Evolutionary conservation across 306 rosid genomes (phyloP).

Genomic region (Astragalus membranaceus): DNA sequence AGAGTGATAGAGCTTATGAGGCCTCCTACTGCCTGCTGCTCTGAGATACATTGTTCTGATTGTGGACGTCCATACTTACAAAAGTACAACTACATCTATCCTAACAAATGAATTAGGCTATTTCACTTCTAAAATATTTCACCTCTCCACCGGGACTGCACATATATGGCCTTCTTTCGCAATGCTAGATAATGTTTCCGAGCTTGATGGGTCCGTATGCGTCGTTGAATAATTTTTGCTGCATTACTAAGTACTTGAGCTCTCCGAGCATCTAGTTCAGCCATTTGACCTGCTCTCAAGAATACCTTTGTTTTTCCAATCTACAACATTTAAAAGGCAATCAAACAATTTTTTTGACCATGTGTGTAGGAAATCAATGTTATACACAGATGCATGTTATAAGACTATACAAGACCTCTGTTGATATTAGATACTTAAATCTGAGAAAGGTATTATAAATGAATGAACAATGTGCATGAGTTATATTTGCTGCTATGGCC

Average conservation of each 20-base stretch:
- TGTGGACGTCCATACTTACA: constrained; percentile 6
- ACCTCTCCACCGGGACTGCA: constrained; percentile 95
- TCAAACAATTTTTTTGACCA: constrained; percentile 21
- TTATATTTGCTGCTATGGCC: constrained; percentile 7
- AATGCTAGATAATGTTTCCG: constrained; percentile 71
- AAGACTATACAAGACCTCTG: constrained; percentile 3
- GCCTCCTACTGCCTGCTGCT: neutral
- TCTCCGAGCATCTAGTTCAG: constrained; percentile 87
- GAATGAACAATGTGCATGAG: constrained; percentile 17
- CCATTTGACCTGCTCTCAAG: constrained; percentile 99
- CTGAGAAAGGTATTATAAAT: constrained; percentile 10
- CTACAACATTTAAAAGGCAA: constrained; percentile 44
- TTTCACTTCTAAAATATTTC: constrained; percentile 23
- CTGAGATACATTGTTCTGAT: constrained; percentile 11
- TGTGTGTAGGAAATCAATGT: constrained; percentile 12
- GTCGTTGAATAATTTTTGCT: constrained; percentile 79
- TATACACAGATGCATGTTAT: constrained; percentile 1
- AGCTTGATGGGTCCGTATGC: constrained; percentile 75
- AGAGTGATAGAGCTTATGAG: constrained; percentile 19
- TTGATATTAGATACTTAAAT: constrained; percentile 4
- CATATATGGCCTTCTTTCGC: constrained; percentile 52
- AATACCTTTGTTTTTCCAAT: constrained; percentile 94
- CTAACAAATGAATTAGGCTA: constrained; percentile 16
- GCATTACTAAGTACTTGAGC: constrained; percentile 74
- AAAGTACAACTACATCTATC: constrained; percentile 2